phyloP scores from a whole-genome alignment of 768 basidiomycete genomes.

The Lepiota brunneoincarnata region DNA sequence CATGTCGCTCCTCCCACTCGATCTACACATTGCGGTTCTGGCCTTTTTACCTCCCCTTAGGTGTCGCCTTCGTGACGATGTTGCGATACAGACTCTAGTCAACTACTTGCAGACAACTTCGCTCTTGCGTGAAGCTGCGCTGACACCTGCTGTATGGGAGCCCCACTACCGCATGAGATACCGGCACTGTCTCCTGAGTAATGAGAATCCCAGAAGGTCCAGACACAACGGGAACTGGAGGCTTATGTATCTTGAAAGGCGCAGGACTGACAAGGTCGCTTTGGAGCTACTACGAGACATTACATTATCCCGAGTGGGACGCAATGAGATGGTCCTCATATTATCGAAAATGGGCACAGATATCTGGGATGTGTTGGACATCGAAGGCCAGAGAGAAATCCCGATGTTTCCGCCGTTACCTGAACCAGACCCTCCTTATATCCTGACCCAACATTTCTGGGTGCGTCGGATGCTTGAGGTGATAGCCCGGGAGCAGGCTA shows the following conservation, averaged over 20 bases:
- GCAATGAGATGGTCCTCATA: constrained; percentile 36
- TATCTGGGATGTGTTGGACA: constrained; percentile 51
- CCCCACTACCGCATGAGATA: constrained; percentile 51
- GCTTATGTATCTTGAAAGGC: constrained; percentile 41
- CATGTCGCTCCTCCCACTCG: constrained; percentile 24
- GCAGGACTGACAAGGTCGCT: constrained; percentile 41
- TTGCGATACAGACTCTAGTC: constrained; percentile 29
- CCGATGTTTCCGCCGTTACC: neutral
- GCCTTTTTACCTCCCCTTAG: constrained; percentile 18
- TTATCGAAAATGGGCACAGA: constrained; percentile 47
- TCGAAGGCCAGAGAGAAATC: constrained; percentile 9
- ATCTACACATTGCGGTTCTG: constrained; percentile 26
- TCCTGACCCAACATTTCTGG: constrained; percentile 27
- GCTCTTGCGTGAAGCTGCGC: constrained; percentile 43
- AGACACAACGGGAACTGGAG: constrained; percentile 39
- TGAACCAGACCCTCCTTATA: neutral
- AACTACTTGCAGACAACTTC: constrained; percentile 37
- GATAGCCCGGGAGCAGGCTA: constrained; percentile 11
- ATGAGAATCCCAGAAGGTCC: constrained; percentile 33
- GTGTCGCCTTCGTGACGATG: constrained; percentile 16
- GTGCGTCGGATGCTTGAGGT: neutral
- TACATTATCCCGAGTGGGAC: constrained; percentile 29
- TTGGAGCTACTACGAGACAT: constrained; percentile 40
- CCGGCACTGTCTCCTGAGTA: constrained; percentile 31
- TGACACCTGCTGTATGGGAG: constrained; percentile 44